phyloP scores from a whole-genome alignment of 805 yeast species.

The Ascoidea tarda region DNA sequence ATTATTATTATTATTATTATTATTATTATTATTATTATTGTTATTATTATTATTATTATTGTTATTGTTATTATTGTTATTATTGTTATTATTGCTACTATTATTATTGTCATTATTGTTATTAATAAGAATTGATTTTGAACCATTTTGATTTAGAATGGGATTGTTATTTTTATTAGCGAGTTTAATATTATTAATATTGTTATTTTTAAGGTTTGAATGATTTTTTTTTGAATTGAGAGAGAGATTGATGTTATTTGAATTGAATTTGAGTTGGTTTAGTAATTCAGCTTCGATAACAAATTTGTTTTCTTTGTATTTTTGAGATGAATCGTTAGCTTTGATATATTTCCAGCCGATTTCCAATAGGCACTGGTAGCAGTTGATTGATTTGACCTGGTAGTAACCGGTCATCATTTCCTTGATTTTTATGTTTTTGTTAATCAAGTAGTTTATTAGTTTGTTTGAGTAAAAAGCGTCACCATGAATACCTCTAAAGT shows the following conservation, averaged over 20 bases:
- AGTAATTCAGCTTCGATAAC: slow-evolving; percentile 4
- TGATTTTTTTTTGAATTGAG: too few species aligned
- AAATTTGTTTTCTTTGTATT: slow-evolving; percentile 37
- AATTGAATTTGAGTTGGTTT: not conserved
- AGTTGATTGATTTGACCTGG: slow-evolving; percentile 35
- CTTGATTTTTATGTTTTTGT: slow-evolving; percentile 19
- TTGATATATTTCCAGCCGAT: slow-evolving; percentile 30
- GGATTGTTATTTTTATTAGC: too few species aligned
- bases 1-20: too few species aligned
- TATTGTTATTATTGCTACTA: too few species aligned
- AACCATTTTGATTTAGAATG: too few species aligned
- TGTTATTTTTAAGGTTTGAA: too few species aligned
- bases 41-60: too few species aligned
- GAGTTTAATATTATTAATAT: too few species aligned
- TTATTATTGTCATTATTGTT: too few species aligned
- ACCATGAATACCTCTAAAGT: not conserved
- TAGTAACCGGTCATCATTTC: slow-evolving; percentile 49
- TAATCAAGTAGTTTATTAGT: too few species aligned
- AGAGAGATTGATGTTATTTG: not conserved
- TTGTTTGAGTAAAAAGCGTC: not conserved
- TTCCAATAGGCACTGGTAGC: slow-evolving; percentile 31
- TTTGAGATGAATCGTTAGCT: slow-evolving; percentile 28
- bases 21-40: too few species aligned
- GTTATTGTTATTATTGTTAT: not conserved
- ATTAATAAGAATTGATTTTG: too few species aligned